A percentile compares a stretch with the other conserved stretches of the same genome.
Conservation (phyloP, 495 filamentous ascomycete species). For the Podospora pseudopauciseta region DNA sequence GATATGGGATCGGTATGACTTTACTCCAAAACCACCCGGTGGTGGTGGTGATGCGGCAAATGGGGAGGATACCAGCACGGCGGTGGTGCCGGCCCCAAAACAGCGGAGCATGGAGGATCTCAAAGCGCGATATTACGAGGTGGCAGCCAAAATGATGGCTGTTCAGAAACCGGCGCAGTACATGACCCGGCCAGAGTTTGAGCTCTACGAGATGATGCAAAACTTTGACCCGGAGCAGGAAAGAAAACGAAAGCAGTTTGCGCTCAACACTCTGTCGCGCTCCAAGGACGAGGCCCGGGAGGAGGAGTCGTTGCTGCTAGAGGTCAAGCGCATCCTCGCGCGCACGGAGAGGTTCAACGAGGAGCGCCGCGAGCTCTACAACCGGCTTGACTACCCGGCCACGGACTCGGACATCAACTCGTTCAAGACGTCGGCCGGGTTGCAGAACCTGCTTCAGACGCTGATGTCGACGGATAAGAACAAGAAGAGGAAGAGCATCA, state of each 20-base stretch:
- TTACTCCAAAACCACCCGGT: slow-evolving; percentile 46
- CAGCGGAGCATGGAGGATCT: slow-evolving; percentile 78
- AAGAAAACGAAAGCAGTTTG: slow-evolving; percentile 74
- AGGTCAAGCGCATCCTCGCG: slow-evolving; percentile 83
- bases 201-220: slow-evolving; percentile 73
- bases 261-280: slow-evolving; percentile 69
- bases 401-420: slow-evolving; percentile 63
- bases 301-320: slow-evolving; percentile 80
- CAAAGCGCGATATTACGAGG: slow-evolving; percentile 83
- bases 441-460: slow-evolving; percentile 73
- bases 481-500: slow-evolving; percentile 67
- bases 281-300: slow-evolving; percentile 85
- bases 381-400: slow-evolving; percentile 73
- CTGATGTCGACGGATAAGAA: slow-evolving; percentile 76
- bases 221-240: slow-evolving; percentile 81
- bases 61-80: slow-evolving; percentile 35
- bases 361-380: slow-evolving; percentile 87
- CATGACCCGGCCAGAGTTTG: slow-evolving; percentile 81
- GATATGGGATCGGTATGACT: slow-evolving; percentile 93
- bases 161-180: slow-evolving; percentile 74
- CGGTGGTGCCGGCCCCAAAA: slow-evolving; percentile 45
- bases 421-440: slow-evolving; percentile 74
- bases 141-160: slow-evolving; percentile 81
- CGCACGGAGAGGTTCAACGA: slow-evolving; percentile 77
- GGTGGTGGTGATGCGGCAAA: slow-evolving; percentile 22